These are phyloP conservation scores for Diospyros lotus DNA, from an alignment of 148 eudicot species.

Conservation along the genomic window DNA sequence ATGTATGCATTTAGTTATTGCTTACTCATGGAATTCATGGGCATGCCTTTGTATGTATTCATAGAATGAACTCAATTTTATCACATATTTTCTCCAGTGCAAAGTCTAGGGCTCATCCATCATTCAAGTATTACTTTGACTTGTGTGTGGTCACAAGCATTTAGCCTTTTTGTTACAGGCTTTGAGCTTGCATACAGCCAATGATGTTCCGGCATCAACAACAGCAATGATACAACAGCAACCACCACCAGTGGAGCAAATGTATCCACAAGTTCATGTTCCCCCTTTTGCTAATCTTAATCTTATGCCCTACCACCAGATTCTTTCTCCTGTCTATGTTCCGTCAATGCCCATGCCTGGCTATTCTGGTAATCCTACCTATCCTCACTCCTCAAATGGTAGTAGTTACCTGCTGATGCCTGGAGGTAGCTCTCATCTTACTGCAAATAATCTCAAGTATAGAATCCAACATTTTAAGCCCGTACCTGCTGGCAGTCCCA, in stretches of 20 bases:
- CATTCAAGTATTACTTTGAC: background rate
- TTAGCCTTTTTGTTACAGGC: conserved; percentile 39
- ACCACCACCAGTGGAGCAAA: conserved; percentile 57
- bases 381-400: conserved; percentile 82
- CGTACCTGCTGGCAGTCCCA: conserved; percentile 60
- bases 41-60: background rate
- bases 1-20: background rate
- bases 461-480: conserved; percentile 86
- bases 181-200: conserved; percentile 49
- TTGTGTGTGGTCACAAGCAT: background rate
- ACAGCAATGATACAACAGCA: conserved; percentile 75
- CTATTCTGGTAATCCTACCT: conserved; percentile 67
- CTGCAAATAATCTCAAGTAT: conserved; percentile 60
- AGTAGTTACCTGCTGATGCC: conserved; percentile 84
- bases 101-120: background rate
- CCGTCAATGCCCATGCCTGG: conserved; percentile 86
- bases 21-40: background rate
- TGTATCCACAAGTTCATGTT: conserved; percentile 84
- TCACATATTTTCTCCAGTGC: background rate
- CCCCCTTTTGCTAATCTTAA: conserved; percentile 72
- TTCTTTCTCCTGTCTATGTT: conserved; percentile 68
- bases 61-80: background rate
- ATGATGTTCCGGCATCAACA: conserved; percentile 50
- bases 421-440: conserved; percentile 69
- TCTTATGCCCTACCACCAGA: conserved; percentile 85